A percentile compares a stretch with the other conserved stretches of the same genome.
phyloP scores from a whole-genome alignment of 805 yeast genomes.

The Blastobotrys peoriensis region DNA sequence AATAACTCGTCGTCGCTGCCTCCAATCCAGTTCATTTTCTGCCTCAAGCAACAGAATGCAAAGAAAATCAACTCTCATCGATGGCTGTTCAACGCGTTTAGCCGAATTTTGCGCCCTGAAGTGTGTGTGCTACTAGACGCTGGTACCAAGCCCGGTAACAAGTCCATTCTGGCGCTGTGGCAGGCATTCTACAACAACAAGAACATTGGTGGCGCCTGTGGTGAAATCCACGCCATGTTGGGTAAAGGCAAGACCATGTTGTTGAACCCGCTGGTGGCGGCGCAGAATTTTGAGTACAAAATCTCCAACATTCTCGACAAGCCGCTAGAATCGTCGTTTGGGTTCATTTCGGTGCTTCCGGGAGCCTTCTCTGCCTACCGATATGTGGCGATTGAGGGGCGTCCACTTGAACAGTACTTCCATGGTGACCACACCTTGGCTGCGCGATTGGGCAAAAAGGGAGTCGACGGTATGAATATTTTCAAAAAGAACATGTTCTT shows the following conservation, averaged over 20 bases:
- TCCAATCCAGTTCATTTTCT: conserved; percentile 57
- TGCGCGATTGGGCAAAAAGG: conserved; percentile 41
- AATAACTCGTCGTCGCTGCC: conserved; percentile 43
- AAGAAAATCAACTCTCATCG: conserved; percentile 63
- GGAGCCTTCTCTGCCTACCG: conserved; percentile 67
- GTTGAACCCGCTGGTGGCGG: conserved; percentile 57
- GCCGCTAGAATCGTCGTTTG: conserved; percentile 60
- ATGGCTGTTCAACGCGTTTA: conserved; percentile 64
- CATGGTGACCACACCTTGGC: conserved; percentile 56
- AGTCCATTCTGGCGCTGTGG: conserved; percentile 55
- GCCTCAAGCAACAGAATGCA: conserved; percentile 56
- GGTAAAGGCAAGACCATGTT: conserved; percentile 36
- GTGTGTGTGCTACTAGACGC: conserved; percentile 55
- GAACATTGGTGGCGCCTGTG: conserved; percentile 64
- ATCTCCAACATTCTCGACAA: conserved; percentile 62
- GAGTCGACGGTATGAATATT: conserved; percentile 55
- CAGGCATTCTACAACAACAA: conserved; percentile 54
- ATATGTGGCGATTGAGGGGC: conserved; percentile 53
- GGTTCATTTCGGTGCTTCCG: conserved; percentile 59
- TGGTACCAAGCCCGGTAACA: conserved; percentile 57
- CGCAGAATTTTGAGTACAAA: conserved; percentile 62
- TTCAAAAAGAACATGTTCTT: conserved; percentile 64
- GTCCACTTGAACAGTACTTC: conserved; percentile 61
- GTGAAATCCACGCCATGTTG: conserved; percentile 60
- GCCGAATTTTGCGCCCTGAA: conserved; percentile 51